Base-by-base conservation (phyloP, 2,329 filamentous ascomycete genomes). In the Mollisia scopiformis region DNA sequence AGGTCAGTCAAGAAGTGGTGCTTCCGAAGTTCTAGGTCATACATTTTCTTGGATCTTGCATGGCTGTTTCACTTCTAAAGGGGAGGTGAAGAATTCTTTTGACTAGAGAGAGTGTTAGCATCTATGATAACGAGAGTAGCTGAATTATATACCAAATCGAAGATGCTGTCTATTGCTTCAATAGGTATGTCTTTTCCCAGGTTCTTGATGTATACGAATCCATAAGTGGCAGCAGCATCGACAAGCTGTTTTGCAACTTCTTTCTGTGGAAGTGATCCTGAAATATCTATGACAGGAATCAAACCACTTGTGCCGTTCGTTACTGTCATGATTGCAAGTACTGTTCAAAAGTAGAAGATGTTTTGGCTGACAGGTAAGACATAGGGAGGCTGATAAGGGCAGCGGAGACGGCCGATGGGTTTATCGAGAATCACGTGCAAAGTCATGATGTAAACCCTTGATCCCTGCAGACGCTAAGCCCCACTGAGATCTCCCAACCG, bases 131-230 rank as follows among this genome's bases (percentile, higher is more conserved):
- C 11, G 3, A 55, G 19, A 13, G 8, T 31, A 6, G 28, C 8
- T 50, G 13, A 14, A 33, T 13, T 3, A 23, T 25, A 68, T 79
- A 95, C 93, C 72, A 96, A 75, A 14, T 82, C 78, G 78, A 97
- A 98, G 8, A 90, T 88, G 47, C 80, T 78, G 10, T 90, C 82
- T 41, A 97, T 86, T 56, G 88, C 84, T 28, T 82, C 76, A 0
- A 82, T 76, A 0, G 88, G 79, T 51, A 97, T 91, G 62, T 89
- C 86, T 13, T 82, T 80, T 46, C 88, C 89, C 23, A 86, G 83
- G 71, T 92, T 93, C 72, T 87, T 88, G 70, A 98, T 87, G 74
- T 95, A 98, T 63, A 97, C 85, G 75, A 98, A 98, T 63, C 94
- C 94, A 76, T 93, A 89, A 57, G 88, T 87, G 37, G 87, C 85